Percentiles rank a stretch among this genome's conserved stretches.
phyloP scores from a whole-genome alignment of 257 asterid species.

The Linderniella brevidens region DNA sequence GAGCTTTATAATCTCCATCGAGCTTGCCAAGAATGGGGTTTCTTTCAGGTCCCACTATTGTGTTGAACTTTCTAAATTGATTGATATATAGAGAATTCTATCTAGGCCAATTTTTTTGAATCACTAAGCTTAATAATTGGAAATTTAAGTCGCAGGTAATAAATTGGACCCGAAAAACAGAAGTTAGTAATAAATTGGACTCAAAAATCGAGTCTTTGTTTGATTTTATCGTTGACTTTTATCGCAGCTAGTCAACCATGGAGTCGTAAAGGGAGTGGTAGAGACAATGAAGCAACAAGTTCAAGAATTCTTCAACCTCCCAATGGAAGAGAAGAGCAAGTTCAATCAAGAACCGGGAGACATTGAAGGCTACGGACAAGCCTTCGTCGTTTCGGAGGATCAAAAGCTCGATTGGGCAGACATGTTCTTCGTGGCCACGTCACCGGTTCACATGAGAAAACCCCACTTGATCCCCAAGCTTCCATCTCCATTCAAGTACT shows the following conservation, averaged over 20 bases:
- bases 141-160: neutral
- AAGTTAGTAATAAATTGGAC: no score
- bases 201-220: neutral
- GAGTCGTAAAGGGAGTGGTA: slow-evolving; percentile 18
- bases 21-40: slow-evolving; percentile 55
- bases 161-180: neutral
- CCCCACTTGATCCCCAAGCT: slow-evolving; percentile 36
- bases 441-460: slow-evolving; percentile 24
- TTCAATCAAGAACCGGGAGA: slow-evolving; percentile 16
- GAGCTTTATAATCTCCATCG: slow-evolving; percentile 29
- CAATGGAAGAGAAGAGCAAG: slow-evolving; percentile 36
- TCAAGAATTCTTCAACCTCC: slow-evolving; percentile 30
- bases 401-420: slow-evolving; percentile 65
- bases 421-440: slow-evolving; percentile 14
- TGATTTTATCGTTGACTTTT: neutral
- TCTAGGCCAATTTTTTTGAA: neutral
- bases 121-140: neutral
- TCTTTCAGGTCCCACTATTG: slow-evolving; percentile 29
- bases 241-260: slow-evolving; percentile 39
- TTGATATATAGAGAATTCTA: no score
- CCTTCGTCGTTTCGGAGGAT: slow-evolving; percentile 38
- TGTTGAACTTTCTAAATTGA: neutral
- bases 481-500: slow-evolving; percentile 30
- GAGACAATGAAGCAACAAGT: slow-evolving; percentile 23
- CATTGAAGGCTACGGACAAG: slow-evolving; percentile 44